A percentile compares a stretch with the other conserved stretches of the same genome.
Evolutionary conservation across 169 alveolate species (phyloP).

Genomic region (Cystoisospora suis): DNA sequence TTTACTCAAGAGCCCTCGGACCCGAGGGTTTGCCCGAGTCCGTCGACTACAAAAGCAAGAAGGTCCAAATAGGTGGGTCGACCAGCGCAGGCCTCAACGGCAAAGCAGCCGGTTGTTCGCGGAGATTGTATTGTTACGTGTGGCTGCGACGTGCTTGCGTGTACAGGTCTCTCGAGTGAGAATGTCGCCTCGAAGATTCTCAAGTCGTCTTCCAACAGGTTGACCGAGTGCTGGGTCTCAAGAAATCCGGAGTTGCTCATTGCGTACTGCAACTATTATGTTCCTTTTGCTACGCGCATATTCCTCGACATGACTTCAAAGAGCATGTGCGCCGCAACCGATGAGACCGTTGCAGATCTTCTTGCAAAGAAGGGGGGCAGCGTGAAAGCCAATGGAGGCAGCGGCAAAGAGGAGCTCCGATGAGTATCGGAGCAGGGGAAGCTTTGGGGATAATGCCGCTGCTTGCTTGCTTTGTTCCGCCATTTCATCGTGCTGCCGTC

Average conservation of each 20-base stretch:
- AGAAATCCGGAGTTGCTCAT: slow-evolving; percentile 9
- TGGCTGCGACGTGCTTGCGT: neutral
- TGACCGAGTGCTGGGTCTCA: slow-evolving; percentile 40
- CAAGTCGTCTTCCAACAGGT: neutral
- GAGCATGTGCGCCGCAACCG: slow-evolving; percentile 41
- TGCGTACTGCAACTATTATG: slow-evolving; percentile 30
- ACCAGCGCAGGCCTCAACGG: too few relatives aligned
- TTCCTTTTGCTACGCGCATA: slow-evolving; percentile 9
- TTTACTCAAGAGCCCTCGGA: slow-evolving; percentile 1
- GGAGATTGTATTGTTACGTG: neutral
- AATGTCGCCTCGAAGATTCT: neutral
- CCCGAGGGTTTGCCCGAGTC: slow-evolving; percentile 25
- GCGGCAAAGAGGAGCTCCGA: slow-evolving; percentile 22
- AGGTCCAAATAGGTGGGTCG: neutral
- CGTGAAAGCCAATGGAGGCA: neutral
- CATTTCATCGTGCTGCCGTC: too few relatives aligned
- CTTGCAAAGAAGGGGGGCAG: neutral
- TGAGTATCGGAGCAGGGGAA: too few relatives aligned
- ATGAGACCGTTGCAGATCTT: neutral
- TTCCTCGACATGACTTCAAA: slow-evolving; percentile 6
- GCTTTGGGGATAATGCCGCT: too few relatives aligned
- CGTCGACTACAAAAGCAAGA: slow-evolving; percentile 18
- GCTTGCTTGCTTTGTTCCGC: too few relatives aligned
- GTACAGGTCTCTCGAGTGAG: slow-evolving; percentile 24
- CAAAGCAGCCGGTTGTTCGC: too few relatives aligned